Evolutionary conservation across 2,329 filamentous ascomycete genomes (phyloP), one percentile per base, ranked within the genome.

Genomic region (Cordyceps javanica): DNA sequence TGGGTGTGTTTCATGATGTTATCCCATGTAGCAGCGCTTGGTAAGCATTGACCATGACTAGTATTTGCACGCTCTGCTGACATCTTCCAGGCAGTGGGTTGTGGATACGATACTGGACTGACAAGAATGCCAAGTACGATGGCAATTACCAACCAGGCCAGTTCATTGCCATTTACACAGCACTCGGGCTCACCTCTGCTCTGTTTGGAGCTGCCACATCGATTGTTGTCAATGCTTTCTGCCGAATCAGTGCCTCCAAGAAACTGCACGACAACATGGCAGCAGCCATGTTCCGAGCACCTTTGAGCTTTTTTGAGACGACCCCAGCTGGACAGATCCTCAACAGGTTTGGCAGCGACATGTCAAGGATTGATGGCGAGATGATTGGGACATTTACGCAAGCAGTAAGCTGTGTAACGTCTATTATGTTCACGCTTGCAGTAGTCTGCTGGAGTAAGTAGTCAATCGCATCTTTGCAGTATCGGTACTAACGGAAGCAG

Each of bases 281-380:
- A 32, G 91, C 87, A 65, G 90, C 91, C 19, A 95, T 96, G 64
- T 96, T 96, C 80, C 83, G 91, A 63, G 92, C 90, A 30, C 91
- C 91, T 55, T 96, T 96, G 91, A 91, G 83, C 67, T 96, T 96
- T 75, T 96, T 96, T 66, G 91, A 96, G 71, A 94, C 90, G 1
- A 96, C 91, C 5, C 91, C 91, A 11, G 88, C 90, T 62, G 91
- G 91, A 23, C 85, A 91, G 59, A 95, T 96, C 66, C 77, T 96
- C 59, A 96, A 96, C 71, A 82, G 91, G 52, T 96, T 96, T 71
- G 95, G 91, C 34, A 93, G 86, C 85, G 88, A 56, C 54, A 56
- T 56, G 44, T 74, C 61, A 82, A 75, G 44, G 34, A 56, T 56
- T 50, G 45, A 56, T 39, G 57, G 59, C 45, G 55, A 38, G 38